phyloP scores from a whole-genome alignment of 106 monocot species.

The Ottelia alismoides region DNA sequence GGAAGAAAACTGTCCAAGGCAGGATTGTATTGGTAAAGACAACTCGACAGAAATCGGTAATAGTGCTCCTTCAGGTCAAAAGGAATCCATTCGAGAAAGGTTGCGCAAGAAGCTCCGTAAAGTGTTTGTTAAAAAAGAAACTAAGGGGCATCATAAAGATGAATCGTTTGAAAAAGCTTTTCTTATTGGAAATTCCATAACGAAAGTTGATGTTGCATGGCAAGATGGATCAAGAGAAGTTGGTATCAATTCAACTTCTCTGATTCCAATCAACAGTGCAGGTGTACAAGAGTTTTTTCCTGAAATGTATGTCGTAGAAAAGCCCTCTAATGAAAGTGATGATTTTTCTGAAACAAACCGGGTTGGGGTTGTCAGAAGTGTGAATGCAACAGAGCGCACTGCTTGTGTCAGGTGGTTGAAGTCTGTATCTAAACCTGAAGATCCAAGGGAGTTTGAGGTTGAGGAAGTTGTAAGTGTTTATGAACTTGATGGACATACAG shows the following conservation, averaged over 20 bases:
- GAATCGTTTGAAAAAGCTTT: conserved; percentile 71
- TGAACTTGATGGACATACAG: conserved; percentile 89
- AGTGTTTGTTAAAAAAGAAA: conserved; percentile 50
- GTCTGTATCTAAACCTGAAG: conserved; percentile 42
- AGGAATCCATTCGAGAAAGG: conserved; percentile 39
- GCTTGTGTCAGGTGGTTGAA: conserved; percentile 82
- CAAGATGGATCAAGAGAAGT: conserved; percentile 75
- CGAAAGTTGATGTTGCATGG: conserved; percentile 86
- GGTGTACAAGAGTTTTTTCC: conserved; percentile 95
- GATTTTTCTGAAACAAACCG: conserved; percentile 43
- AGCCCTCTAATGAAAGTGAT: conserved; percentile 50
- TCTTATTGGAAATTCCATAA: conserved; percentile 51
- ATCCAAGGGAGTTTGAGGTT: conserved; percentile 42
- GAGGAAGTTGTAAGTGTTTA: conserved; percentile 90
- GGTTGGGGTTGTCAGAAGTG: conserved; percentile 70
- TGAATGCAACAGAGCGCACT: conserved; percentile 74
- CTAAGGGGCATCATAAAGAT: conserved; percentile 40
- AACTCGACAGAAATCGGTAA: no score
- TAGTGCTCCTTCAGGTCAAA: conserved; percentile 28
- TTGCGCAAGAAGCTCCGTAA: conserved; percentile 61
- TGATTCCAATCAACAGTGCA: conserved; percentile 72
- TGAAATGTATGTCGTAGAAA: conserved; percentile 89
- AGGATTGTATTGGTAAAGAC: no score
- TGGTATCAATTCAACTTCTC: conserved; percentile 46
- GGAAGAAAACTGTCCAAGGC: no score